Evolutionary conservation across 2,329 filamentous ascomycete species (phyloP), one percentile per base, ranked within the genome.

Genomic region (Stagonosporopsis tanaceti): DNA sequence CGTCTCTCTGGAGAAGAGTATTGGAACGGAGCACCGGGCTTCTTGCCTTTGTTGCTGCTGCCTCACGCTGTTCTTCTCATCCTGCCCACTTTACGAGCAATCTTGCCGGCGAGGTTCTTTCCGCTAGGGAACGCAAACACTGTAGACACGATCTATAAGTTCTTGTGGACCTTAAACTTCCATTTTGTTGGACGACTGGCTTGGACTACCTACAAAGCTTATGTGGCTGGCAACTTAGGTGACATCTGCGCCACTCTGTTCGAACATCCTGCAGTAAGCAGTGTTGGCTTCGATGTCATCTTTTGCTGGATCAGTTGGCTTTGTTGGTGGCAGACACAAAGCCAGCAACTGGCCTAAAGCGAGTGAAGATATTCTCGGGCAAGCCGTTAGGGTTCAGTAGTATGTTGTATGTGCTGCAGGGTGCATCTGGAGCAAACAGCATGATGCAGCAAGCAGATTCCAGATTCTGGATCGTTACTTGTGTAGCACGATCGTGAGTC

Each of bases 271-370:
- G 74, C 72, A 12, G 70, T 75, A 12, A 75, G 71, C 53, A 75
- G 68, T 52, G 70, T 76, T 27, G 69, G 66, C 1, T 76, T 71
- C 40, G 73, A 77, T 59, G 73, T 73, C 9, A 66, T 75, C 6
- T 73, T 75, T 48, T 76, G 73, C 56, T 75, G 72, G 72, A 45
- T 72, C n/a, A 72, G 66, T n/a, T 77, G 71, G 71, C 25, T 59
- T n/a, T 63, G 58, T 34, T 74, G 70, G 71, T 73, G 64, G 59
- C 46, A 28, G 41, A 62, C 62, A 17, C 67, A 69, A 40, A 41
- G 20, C 20, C 20, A 20, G 20, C 20, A 20, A 20, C 20, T 20
- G 20, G 20, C 20, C 20, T 20, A 2, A 20, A 20, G 22, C 14
- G 47, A 51, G 11, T 28, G n/a, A 27, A 24, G 14, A 14, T 5